Conservation (phyloP, 352 stramenopile species). For the Aphanomyces invadans region DNA sequence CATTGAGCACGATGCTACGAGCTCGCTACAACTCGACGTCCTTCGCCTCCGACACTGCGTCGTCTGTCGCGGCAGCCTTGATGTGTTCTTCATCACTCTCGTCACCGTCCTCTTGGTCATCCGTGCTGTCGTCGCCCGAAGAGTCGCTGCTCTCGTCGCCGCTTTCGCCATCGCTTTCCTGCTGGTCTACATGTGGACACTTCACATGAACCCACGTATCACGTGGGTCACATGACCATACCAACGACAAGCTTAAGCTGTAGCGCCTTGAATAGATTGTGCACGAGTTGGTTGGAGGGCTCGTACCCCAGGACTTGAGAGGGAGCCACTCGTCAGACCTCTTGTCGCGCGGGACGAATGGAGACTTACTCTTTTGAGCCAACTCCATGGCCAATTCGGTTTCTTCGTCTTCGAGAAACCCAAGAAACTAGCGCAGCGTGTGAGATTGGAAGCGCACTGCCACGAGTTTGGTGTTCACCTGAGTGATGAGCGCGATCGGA, state of each 20-base stretch:
- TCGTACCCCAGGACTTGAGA: slow-evolving; percentile 11
- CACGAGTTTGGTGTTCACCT: background rate
- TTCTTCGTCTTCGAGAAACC: slow-evolving; percentile 18
- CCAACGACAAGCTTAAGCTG: slow-evolving; percentile 23
- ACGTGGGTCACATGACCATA: too few relatives aligned
- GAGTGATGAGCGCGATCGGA: slow-evolving; percentile 18
- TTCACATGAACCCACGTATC: too few relatives aligned
- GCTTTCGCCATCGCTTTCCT: background rate
- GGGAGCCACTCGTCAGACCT: background rate
- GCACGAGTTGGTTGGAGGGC: slow-evolving; percentile 9
- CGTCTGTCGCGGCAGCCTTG: background rate
- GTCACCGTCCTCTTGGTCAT: slow-evolving; percentile 4
- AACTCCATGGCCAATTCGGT: slow-evolving; percentile 13
- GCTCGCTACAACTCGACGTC: slow-evolving; percentile 22
- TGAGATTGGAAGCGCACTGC: background rate
- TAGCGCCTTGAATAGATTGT: slow-evolving; percentile 16
- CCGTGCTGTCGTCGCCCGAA: background rate
- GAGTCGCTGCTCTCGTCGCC: background rate
- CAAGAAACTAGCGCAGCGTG: slow-evolving; percentile 10
- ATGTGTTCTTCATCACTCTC: slow-evolving; percentile 2
- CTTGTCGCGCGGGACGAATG: background rate
- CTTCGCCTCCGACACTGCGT: too few relatives aligned
- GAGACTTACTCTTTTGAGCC: slow-evolving; percentile 18
- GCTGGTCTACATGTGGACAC: slow-evolving; percentile 2
- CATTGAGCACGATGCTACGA: too few relatives aligned